These are phyloP conservation scores for Phytophthora kernoviae DNA, from an alignment of 352 stramenopile species.

Conservation along the genomic window DNA sequence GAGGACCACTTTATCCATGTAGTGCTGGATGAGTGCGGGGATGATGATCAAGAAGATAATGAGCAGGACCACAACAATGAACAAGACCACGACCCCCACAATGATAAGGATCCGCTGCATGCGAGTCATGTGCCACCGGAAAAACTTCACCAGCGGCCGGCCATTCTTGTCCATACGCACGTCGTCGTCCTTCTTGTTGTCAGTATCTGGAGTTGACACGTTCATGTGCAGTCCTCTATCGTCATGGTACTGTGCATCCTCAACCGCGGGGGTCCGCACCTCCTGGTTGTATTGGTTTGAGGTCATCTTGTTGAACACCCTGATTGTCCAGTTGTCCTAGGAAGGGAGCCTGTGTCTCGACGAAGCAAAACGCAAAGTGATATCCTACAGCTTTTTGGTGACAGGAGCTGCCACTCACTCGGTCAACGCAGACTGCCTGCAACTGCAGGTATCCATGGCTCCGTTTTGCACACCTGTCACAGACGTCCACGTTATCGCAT, in stretches of 20 bases:
- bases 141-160: conserved; percentile 43
- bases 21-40: conserved; percentile 56
- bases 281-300: conserved; percentile 28
- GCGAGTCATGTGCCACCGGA: conserved; percentile 50
- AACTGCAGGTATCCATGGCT: conserved; percentile 4
- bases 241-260: conserved; percentile 29
- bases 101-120: conserved; percentile 45
- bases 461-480: conserved; percentile 5
- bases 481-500: background rate
- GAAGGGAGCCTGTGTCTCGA: background rate
- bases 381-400: background rate
- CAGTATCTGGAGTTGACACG: conserved; percentile 13
- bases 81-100: conserved; percentile 35
- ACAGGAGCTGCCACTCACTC: background rate
- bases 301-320: conserved; percentile 5
- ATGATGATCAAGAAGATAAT: conserved; percentile 60
- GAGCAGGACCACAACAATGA: conserved; percentile 51
- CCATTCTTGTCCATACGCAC: conserved; percentile 22
- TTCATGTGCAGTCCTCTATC: conserved; percentile 21
- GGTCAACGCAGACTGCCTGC: too few relatives aligned
- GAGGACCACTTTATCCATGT: conserved; percentile 55
- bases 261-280: conserved; percentile 11
- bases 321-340: conserved; percentile 5
- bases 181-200: conserved; percentile 23
- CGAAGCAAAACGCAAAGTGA: background rate